phyloP scores from a whole-genome alignment of 345 rosid species.

The Barbarea vulgaris region DNA sequence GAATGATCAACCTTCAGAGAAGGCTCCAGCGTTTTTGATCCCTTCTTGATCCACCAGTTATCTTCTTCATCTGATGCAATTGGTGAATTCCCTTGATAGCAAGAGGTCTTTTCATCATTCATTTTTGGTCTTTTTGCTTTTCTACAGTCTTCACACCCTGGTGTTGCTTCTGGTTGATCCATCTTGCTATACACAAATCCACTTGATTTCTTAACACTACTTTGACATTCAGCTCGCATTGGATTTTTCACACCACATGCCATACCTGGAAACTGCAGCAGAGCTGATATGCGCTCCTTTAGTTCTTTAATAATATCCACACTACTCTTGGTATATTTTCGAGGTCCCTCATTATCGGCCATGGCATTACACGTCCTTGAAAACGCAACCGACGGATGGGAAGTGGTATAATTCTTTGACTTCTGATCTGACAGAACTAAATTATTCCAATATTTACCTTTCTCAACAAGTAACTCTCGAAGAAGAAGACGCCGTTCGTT shows the following conservation, averaged over 20 bases:
- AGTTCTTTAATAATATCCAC: slow-evolving; percentile 57
- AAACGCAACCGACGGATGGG: slow-evolving; percentile 46
- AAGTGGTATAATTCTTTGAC: slow-evolving; percentile 43
- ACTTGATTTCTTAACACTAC: slow-evolving; percentile 63
- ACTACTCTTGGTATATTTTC: slow-evolving; percentile 49
- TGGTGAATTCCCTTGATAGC: slow-evolving; percentile 65
- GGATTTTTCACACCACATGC: slow-evolving; percentile 49
- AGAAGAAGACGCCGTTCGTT: slow-evolving; percentile 87
- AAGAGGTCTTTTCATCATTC: slow-evolving; percentile 70
- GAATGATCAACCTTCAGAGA: slow-evolving; percentile 67
- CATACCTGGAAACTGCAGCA: slow-evolving; percentile 69
- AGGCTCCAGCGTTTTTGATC: slow-evolving; percentile 55
- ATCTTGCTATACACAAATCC: slow-evolving; percentile 53
- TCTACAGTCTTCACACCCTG: slow-evolving; percentile 96
- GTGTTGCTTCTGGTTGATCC: slow-evolving; percentile 57
- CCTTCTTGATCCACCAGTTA: slow-evolving; percentile 93
- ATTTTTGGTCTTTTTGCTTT: slow-evolving; percentile 64
- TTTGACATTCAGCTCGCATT: slow-evolving; percentile 64
- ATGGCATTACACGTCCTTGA: slow-evolving; percentile 46
- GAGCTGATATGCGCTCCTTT: slow-evolving; percentile 64
- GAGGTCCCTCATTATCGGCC: slow-evolving; percentile 39
- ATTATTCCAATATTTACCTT: slow-evolving; percentile 33
- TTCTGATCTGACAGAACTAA: slow-evolving; percentile 42
- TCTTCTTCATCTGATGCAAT: slow-evolving; percentile 83
- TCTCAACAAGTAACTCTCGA: slow-evolving; percentile 50